Conservation (phyloP, 768 basidiomycete genomes). For the Tricholoma furcatifolium region DNA sequence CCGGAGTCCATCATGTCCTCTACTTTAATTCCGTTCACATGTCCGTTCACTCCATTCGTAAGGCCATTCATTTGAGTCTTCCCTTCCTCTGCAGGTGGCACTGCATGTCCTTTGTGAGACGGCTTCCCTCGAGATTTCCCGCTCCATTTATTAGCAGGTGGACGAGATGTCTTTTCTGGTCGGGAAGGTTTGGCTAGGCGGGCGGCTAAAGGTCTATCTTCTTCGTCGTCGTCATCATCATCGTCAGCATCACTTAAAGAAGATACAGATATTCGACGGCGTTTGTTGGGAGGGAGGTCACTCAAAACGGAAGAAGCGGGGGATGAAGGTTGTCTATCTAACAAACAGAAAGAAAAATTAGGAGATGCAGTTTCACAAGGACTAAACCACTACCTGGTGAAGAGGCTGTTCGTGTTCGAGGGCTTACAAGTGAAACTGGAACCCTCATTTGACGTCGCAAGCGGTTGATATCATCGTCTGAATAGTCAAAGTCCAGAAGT, state of each 20-base stretch:
- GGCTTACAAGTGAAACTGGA: conserved; percentile 49
- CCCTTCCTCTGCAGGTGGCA: conserved; percentile 44
- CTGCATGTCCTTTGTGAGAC: conserved; percentile 56
- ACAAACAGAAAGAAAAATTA: conserved; percentile 13
- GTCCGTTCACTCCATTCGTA: conserved; percentile 44
- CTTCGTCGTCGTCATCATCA: conserved; percentile 54
- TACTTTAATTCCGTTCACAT: conserved; percentile 57
- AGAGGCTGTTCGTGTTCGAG: conserved; percentile 41
- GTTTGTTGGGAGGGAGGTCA: conserved; percentile 49
- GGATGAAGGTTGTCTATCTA: conserved; percentile 37
- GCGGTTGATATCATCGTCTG: conserved; percentile 66
- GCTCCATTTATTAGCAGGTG: conserved; percentile 25
- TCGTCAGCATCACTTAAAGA: conserved; percentile 52
- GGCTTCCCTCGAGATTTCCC: conserved; percentile 56
- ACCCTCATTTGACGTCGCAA: conserved; percentile 69
- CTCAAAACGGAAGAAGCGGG: conserved; percentile 51
- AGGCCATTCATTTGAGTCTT: conserved; percentile 38
- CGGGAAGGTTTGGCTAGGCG: conserved; percentile 33
- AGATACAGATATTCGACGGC: conserved; percentile 51
- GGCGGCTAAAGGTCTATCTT: conserved; percentile 55
- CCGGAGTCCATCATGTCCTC: conserved; percentile 82
- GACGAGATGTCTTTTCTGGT: conserved; percentile 28
- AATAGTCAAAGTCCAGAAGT: conserved; percentile 78
- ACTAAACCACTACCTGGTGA: conserved; percentile 47
- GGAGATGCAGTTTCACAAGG: conserved; percentile 2